phyloP scores from a whole-genome alignment of 2,329 filamentous ascomycete genomes.

The Alternaria novae-zelandiae region DNA sequence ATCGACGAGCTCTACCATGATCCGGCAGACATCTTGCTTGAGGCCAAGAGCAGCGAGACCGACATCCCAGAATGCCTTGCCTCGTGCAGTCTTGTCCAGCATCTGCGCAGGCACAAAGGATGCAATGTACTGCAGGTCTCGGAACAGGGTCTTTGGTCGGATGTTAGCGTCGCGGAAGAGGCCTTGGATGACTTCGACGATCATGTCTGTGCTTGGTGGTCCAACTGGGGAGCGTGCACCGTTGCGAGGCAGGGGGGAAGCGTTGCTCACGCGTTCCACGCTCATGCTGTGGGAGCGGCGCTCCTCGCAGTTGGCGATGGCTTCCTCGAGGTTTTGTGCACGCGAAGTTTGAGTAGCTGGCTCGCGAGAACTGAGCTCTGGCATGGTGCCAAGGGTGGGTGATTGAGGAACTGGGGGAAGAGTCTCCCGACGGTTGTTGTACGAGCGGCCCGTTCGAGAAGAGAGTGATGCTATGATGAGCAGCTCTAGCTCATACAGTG shows the following conservation, averaged over 20 bases:
- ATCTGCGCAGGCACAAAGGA: slow-evolving; percentile 65
- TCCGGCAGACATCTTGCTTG: slow-evolving; percentile 85
- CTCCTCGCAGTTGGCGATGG: slow-evolving; percentile 73
- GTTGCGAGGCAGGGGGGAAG: slow-evolving; percentile 48
- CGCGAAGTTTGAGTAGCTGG: slow-evolving; percentile 51
- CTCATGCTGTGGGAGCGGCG: slow-evolving; percentile 66
- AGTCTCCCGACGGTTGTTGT: slow-evolving; percentile 48
- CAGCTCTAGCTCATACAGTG: slow-evolving; percentile 81
- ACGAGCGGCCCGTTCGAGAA: slow-evolving; percentile 58
- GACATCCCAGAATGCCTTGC: slow-evolving; percentile 89
- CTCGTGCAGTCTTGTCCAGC: slow-evolving; percentile 63
- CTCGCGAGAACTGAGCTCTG: slow-evolving; percentile 54
- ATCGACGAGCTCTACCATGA: slow-evolving; percentile 79
- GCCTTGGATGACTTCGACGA: slow-evolving; percentile 51
- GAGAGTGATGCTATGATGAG: slow-evolving; percentile 79
- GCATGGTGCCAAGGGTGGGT: slow-evolving; percentile 53
- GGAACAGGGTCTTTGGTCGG: slow-evolving; percentile 56
- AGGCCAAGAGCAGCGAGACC: slow-evolving; percentile 85
- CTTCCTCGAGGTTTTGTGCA: slow-evolving; percentile 64
- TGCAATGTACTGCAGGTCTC: slow-evolving; percentile 63
- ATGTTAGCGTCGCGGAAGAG: slow-evolving; percentile 55
- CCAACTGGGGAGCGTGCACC: slow-evolving; percentile 47
- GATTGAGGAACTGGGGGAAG: slow-evolving; percentile 53
- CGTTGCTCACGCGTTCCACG: slow-evolving; percentile 40
- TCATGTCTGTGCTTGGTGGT: slow-evolving; percentile 52